Base-by-base conservation (phyloP, 331 rosid species). In the Malus hybrid region DNA sequence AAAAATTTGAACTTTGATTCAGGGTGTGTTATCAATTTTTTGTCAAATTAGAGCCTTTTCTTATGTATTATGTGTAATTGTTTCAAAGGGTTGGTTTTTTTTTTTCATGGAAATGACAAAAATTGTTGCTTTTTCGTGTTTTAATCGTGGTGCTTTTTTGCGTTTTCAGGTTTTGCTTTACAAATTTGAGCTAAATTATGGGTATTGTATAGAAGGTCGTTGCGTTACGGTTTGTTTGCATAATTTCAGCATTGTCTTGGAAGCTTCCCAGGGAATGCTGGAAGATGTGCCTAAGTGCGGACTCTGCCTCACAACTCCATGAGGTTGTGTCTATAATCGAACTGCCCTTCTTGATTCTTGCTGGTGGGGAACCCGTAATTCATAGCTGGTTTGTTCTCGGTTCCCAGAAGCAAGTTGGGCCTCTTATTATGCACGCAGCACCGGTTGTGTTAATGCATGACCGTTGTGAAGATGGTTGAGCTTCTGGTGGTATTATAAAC, bases 381-480 rank as follows among this genome's bases (percentile, higher is more conserved):
- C 72, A 16, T 76, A 34, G 76, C 48, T 70, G 83, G 62, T 76
- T 70, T 78, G 14, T 69, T 78, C 44, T 39, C 59, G 28, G 70
- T 71, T 74, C 79, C 83, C 74, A 60, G 82, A 80, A 81, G 82
- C 85, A 79, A 71, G 48, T 74, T 77, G 76, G 86, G 86, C 85
- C 75, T 65, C 65, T 50, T 31, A 69, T 76, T 74, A 80, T 48
- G 76, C 76, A 32, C 27, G 68, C 19, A 72, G 77, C 81, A 80
- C 86, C 88, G 74, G 78, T 80, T 80, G 72, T 69, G 75, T 77
- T 83, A 60, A 74, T 77, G 63, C 85, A 39, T 2, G 80, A 84
- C 85, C 81, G 34, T 10, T 80, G 83, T 18, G 93, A 83, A 67
- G 93, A 79, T 28, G 93, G 93, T 88, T 89, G 87, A 88, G 66